Percentiles rank a stretch among this genome's conserved stretches.
These are phyloP conservation scores for Fagopyrum homotropicum DNA, from an alignment of 148 eudicot genomes.

Conservation along the genomic window DNA sequence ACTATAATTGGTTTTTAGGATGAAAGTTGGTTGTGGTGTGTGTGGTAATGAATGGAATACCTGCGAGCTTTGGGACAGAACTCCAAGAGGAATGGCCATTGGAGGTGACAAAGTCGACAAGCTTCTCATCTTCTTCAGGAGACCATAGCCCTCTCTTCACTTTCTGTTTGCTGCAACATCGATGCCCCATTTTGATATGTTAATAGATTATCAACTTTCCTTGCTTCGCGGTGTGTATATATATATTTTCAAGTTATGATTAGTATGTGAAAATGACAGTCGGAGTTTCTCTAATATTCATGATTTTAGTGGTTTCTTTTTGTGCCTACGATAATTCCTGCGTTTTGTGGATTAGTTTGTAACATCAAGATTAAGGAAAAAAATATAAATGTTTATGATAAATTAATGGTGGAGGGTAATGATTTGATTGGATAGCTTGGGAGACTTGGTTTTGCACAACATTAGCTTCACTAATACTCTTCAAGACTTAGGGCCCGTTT, in stretches of 20 bases:
- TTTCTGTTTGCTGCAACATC: conserved; percentile 14
- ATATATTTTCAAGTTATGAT: not conserved
- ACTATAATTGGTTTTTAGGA: too few relatives aligned
- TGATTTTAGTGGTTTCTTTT: conserved; percentile 2
- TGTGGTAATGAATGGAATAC: not conserved
- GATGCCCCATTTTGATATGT: conserved; percentile 5
- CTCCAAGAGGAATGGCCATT: conserved; percentile 14
- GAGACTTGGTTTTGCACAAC: not conserved
- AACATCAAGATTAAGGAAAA: too few relatives aligned
- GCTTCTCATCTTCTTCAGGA: conserved; percentile 14
- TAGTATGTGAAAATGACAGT: not conserved
- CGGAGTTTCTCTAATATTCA: not conserved
- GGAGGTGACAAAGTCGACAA: not conserved
- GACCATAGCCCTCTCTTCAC: conserved; percentile 18
- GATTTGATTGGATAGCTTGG: conserved; percentile 6
- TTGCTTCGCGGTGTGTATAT: not conserved
- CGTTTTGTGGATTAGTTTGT: conserved; percentile 3
- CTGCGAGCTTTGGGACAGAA: conserved; percentile 12
- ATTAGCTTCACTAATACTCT: conserved; percentile 8
- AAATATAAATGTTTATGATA: not conserved
- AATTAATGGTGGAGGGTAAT: not conserved
- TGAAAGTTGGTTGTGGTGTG: too few relatives aligned
- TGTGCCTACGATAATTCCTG: not conserved
- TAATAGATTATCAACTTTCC: not conserved
- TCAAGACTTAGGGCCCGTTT: too few relatives aligned